phyloP scores from a whole-genome alignment of 1,284 basidiomycete genomes.

The Moesziomyces antarcticus region DNA sequence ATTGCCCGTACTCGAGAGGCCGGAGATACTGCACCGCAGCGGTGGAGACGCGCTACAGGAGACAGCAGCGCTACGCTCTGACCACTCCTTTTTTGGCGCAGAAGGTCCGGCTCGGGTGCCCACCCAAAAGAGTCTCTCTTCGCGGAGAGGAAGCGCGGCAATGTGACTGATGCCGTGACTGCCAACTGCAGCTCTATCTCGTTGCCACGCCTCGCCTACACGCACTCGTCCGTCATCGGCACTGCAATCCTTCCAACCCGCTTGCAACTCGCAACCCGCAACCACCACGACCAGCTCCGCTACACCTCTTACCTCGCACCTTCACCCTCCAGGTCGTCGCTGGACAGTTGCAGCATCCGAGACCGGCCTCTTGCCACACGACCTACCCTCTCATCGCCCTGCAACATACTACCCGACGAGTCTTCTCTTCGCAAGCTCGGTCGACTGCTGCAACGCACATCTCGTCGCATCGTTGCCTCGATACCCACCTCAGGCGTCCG shows the following conservation, averaged over 20 bases:
- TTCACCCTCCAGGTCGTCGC: too few species aligned
- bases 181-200: constrained; percentile 1
- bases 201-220: not conserved
- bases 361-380: too few species aligned
- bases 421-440: too few species aligned
- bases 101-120: not conserved
- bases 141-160: not conserved
- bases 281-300: too few species aligned
- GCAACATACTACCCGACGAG: too few species aligned
- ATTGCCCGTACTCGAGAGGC: not conserved
- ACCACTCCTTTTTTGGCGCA: not conserved
- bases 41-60: too few species aligned
- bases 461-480: too few species aligned
- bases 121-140: not conserved
- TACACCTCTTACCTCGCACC: too few species aligned
- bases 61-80: not conserved
- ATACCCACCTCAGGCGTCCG: too few species aligned
- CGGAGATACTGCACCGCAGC: not conserved
- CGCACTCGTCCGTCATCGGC: not conserved
- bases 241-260: not conserved
- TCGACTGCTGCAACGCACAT: too few species aligned
- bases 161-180: not conserved
- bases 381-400: too few species aligned
- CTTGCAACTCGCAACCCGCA: not conserved
- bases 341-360: too few species aligned